Base-by-base conservation (phyloP, 306 rosid species). In the Fragaria ananassa region DNA sequence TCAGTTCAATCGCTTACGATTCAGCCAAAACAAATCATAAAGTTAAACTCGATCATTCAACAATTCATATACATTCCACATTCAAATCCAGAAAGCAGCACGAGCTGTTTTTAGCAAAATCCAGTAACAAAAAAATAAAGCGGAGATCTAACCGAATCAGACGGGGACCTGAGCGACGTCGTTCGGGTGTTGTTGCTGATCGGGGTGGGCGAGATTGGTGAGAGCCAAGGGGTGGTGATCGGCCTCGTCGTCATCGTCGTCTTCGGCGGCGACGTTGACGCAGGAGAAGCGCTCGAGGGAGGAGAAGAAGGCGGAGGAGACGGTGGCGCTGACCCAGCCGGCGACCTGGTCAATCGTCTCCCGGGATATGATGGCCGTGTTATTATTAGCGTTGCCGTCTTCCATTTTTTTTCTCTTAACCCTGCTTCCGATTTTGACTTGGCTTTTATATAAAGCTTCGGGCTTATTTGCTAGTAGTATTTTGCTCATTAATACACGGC, bases 271-370 rank as follows among this genome's bases (percentile, higher is more conserved):
- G 88, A 91, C 74, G 86, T 91, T 88, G 87, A 91, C 93, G 86
- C 95, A 91, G 31, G 95, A 86, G 76, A 86, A 91, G 81, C 97
- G 93, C 80, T 91, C 91, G 34, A 91, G 83, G 21, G 97, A 91
- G 63, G 93, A 88, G 75, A 91, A 91, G 90, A 91, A 91, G 57
- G 95, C 97, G 54, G 95, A 86, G 4, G 90, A 78, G 35, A 91
- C 89, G 70, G 95, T 87, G 85, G 95, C 82, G 15, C 95, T 82
- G 7, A 91, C 63, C 95, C 97, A 91, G 41, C 69, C 44, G 0
- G 97, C 90, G 64, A 84, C 76, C 83, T 81, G 89, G 70, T 91
- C 97, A 54, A 91, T 73, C 87, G 80, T 89, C 90, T 90, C 93
- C 74, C 67, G 68, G 3, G 88, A 71, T 18, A 81, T 51, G 15